Base-by-base conservation (phyloP, 164 flowering plant species). In the Akebia trifoliata region DNA sequence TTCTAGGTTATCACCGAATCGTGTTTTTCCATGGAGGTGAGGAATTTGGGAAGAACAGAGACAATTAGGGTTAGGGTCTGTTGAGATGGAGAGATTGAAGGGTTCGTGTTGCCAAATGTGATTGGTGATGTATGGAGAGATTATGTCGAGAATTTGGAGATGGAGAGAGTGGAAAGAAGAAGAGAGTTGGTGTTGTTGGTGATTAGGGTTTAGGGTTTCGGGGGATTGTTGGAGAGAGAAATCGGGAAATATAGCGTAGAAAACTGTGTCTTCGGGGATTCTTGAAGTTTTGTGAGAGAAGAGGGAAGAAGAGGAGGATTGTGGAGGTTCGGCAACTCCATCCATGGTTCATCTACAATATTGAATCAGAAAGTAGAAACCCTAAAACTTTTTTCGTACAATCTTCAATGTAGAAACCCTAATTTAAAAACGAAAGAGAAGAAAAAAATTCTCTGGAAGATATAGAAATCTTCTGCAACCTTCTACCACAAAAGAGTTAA, bases 41-140 rank as follows among this genome's bases (percentile, higher is more conserved):
- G 87, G 78, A 34, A 63, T 45, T 10, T 59, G 38, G 52, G 57
- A 15, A 42, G 52, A 50, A 48, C 61, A 63, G 50, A 49, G 32
- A 47, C 65, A 61, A 49, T 58, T 47, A 25, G 70, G 52, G 4
- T 32, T 22, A 20, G 71, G 59, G 65, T 17, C 31, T 21, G 75
- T 5, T 29, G 31, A n/a, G 35, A 69, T 35, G 22, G 81, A 69
- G 69, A 84, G 90, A 38, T 77, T 54, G 74, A 92, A 89, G 56
- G 93, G 91, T 8, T 84, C 69, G 82, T 89, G 96, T 38, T 92
- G 95, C 91, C 93, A 92, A 36, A 89, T 72, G 76, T 93, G 87
- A 45, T 63, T 53, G 29, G 84, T 3, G 47, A 81, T 62, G 78
- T 63, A 62, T 0, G 90, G 80, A 5, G 87, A 51, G 55, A 87